Evolutionary conservation across 2,329 filamentous ascomycete genomes (phyloP).

Genomic region (Rosellinia necatrix): DNA sequence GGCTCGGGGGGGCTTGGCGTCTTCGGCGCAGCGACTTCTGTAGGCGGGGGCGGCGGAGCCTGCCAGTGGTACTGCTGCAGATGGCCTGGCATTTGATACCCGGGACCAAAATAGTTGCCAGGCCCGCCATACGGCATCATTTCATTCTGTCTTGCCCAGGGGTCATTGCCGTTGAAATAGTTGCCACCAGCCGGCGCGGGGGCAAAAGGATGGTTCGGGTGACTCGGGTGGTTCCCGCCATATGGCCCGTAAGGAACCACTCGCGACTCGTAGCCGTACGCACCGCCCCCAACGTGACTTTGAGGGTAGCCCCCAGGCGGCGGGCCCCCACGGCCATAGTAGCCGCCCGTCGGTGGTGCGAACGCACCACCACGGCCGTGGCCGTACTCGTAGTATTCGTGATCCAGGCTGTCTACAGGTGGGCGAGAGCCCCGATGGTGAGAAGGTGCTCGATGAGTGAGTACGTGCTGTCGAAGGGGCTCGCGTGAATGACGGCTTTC

Average conservation of each 20-base stretch:
- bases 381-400: constrained; percentile 63
- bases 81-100: constrained; percentile 47
- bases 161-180: constrained; percentile 48
- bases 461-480: constrained; percentile 45
- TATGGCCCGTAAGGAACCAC: constrained; percentile 53
- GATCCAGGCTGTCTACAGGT: constrained; percentile 64
- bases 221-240: constrained; percentile 40
- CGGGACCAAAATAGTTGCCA: constrained; percentile 44
- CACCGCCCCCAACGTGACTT: constrained; percentile 53
- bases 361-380: constrained; percentile 47
- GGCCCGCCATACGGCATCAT: constrained; percentile 47
- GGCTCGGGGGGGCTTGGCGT: constrained; percentile 32
- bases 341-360: constrained; percentile 30
- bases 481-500: constrained; percentile 41
- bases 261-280: constrained; percentile 47
- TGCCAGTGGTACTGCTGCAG: constrained; percentile 55
- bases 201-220: constrained; percentile 42
- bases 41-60: constrained; percentile 45
- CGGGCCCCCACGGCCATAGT: constrained; percentile 42
- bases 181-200: constrained; percentile 41
- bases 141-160: constrained; percentile 35
- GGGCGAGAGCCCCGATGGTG: constrained; percentile 41
- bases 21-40: constrained; percentile 34
- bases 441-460: constrained; percentile 35
- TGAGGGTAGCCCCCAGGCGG: constrained; percentile 50